A percentile compares a stretch with the other conserved stretches of the same genome.
These are phyloP conservation scores for Sporothrix brunneoviolacea DNA, from an alignment of 2,329 filamentous ascomycete species.

Conservation along the genomic window DNA sequence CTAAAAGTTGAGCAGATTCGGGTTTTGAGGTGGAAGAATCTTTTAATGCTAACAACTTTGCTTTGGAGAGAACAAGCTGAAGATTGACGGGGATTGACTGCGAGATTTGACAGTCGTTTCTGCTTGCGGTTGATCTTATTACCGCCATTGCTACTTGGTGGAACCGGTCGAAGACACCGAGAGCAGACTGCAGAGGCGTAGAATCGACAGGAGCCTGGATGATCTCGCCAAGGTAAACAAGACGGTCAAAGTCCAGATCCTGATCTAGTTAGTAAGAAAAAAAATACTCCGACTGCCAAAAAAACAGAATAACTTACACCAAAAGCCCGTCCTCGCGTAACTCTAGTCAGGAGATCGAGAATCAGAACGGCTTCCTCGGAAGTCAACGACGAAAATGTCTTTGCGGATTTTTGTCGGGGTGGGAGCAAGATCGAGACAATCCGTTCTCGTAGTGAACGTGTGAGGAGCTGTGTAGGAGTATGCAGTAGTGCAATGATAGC, in stretches of 20 bases:
- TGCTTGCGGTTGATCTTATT: background rate
- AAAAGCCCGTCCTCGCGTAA: constrained; percentile 46
- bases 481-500: constrained; percentile 23
- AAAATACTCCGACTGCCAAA: background rate
- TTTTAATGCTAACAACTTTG: background rate
- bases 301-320: background rate
- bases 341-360: constrained; percentile 40
- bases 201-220: background rate
- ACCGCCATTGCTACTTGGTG: background rate
- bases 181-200: background rate
- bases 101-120: background rate
- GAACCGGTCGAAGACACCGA: constrained; percentile 9
- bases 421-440: constrained; percentile 32
- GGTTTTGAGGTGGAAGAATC: background rate
- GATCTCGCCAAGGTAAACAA: constrained; percentile 27
- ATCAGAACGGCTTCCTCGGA: constrained; percentile 29
- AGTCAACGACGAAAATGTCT: background rate
- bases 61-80: constrained; percentile 1
- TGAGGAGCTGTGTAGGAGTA: constrained; percentile 34
- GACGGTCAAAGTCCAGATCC: constrained; percentile 34
- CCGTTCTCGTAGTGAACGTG: constrained; percentile 37
- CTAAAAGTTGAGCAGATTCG: background rate
- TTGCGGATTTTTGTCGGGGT: background rate
- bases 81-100: background rate
- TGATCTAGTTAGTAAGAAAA: constrained; percentile 17